Evolutionary conservation across 2,329 filamentous ascomycete genomes (phyloP).

Genomic region (Nigrospora osmanthi): DNA sequence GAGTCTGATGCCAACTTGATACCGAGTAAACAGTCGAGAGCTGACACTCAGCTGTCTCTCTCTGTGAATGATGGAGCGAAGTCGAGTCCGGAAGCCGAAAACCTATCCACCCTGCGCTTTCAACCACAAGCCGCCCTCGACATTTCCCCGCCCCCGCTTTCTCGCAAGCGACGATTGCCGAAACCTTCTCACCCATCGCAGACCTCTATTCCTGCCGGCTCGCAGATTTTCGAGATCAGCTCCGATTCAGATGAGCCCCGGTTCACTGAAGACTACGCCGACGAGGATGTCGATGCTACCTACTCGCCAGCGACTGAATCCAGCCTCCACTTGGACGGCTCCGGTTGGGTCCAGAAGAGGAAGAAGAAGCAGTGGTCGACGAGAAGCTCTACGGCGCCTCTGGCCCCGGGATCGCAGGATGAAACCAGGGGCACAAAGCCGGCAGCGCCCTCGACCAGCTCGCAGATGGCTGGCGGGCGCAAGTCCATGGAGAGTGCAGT

Average conservation of each 20-base stretch:
- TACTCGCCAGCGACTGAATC: constrained; percentile 15
- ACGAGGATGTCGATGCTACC: constrained; percentile 28
- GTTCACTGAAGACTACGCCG: constrained; percentile 26
- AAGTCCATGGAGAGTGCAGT: constrained; percentile 2
- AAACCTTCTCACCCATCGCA: constrained; percentile 6
- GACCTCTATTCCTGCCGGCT: constrained; percentile 24
- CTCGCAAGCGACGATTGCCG: neutral
- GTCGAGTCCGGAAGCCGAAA: too few relatives aligned
- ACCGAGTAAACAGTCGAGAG: constrained; percentile 7
- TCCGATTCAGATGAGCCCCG: constrained; percentile 21
- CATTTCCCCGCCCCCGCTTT: neutral
- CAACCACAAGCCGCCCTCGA: constrained; percentile 6
- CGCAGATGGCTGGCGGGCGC: neutral
- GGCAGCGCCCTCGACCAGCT: neutral
- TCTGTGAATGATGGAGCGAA: constrained; percentile 5
- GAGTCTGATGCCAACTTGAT: constrained; percentile 6
- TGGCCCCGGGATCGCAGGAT: too few relatives aligned
- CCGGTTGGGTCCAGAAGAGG: constrained; percentile 17
- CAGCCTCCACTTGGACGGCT: constrained; percentile 8
- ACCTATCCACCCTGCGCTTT: too few relatives aligned
- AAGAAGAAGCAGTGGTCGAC: neutral
- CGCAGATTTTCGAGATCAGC: constrained; percentile 28
- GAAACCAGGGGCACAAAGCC: neutral
- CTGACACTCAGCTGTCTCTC: constrained; percentile 10
- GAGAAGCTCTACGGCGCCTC: too few relatives aligned